Evolutionary conservation across 352 stramenopile genomes (phyloP), one percentile per base, ranked within the genome.

Genomic region (Heterotrichella gracilis): DNA sequence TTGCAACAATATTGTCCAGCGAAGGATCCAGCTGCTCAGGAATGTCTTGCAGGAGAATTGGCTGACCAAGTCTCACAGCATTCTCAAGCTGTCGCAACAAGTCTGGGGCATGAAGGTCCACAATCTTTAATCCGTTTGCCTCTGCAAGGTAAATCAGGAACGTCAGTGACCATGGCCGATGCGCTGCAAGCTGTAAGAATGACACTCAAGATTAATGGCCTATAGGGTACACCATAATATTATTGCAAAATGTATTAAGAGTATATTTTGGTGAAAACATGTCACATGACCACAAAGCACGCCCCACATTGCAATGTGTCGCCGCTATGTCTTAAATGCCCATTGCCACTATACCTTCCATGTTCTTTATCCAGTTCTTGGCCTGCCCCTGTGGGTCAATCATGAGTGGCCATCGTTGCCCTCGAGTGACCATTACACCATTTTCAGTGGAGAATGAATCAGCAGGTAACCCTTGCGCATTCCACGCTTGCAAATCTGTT

Each of bases 301-400:
- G n/a, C n/a, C n/a, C n/a, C n/a, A n/a, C n/a, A n/a, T n/a, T n/a
- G n/a, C n/a, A n/a, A n/a, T n/a, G n/a, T n/a, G n/a, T n/a, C n/a
- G n/a, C n/a, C n/a, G n/a, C n/a, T n/a, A n/a, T n/a, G n/a, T n/a
- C n/a, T n/a, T n/a, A n/a, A n/a, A n/a, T n/a, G n/a, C n/a, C n/a
- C n/a, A n/a, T n/a, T n/a, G n/a, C n/a, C n/a, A n/a, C n/a, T n/a
- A n/a, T 77, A 1, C 83, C 84, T 72, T 94, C 83, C 81, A 94
- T 88, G 0, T 86, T 85, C 71, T 89, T 89, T 71, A 95, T 92
- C 88, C 88, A 95, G 70, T 92, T 92, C 73, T 95, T 96, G 3
- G 85, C 88, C 70, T 95, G 88, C 0, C 83, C 85, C 72, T 94
- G 85, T 17, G 88, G 88, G 64, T 95, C 88, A 68, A 95, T 94